Evolutionary conservation across 805 yeast genomes (phyloP), one percentile per base, ranked within the genome.

Genomic region (Wickerhamomyces chaumierensis): DNA sequence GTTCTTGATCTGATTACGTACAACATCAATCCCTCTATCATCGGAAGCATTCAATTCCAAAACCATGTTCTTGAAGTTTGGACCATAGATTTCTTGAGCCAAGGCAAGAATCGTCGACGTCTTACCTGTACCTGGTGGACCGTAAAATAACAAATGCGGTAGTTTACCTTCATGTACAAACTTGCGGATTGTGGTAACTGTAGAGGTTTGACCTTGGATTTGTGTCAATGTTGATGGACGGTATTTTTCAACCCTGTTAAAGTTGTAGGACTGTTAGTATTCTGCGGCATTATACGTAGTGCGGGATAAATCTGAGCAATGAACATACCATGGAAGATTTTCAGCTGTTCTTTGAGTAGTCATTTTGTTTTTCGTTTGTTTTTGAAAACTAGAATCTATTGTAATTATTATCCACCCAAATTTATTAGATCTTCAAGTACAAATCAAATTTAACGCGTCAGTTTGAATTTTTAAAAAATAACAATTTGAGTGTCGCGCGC

Each of bases 21-120:
- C 97, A 34, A 92, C 96, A 50, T 86, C 95, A 48, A 92, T 92
- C 47, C 98, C 98, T 62, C 98, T 75, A 58, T 92, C 98, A 59
- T 92, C 98, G 4, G 94, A 81, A 4, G 98, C 98, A 61, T 92
- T 92, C 58, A 92, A 69, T 56, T 92, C 98, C 39, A 92, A 63
- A 2, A 92, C 96, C 88, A 88, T 87, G 53, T 86, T 83, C 49
- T 71, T 75, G 56, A 83, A 84, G 44, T 72, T 68, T 46, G 76
- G 73, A 3, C 98, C 99, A 55, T 81, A 88, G 8, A 88, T 73
- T 52, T 87, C 95, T 41, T 75, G 68, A 1, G 96, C 95, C 41
- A 88, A 61, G 1, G 96, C 96, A 18, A 81, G 71, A 47, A 86
- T 81, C 3, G 94, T 85, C 3, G 94, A 81, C 0, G 95, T 86